These are phyloP conservation scores for Blastocystis sp. DNA, from an alignment of 352 stramenopile genomes.

Conservation along the genomic window DNA sequence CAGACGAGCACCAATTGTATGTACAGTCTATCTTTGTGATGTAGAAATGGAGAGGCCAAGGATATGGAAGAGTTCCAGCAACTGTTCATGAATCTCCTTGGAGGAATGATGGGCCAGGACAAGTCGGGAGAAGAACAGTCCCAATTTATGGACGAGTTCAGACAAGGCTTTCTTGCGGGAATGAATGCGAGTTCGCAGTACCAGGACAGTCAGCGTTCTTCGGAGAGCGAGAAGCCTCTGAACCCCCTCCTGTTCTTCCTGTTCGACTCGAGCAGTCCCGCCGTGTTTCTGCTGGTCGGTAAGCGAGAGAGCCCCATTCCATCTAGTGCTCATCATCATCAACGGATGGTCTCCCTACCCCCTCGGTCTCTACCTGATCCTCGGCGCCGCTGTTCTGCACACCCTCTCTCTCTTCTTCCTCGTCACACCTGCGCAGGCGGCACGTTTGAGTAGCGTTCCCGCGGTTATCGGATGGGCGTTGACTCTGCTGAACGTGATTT, in stretches of 20 bases:
- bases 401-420: background rate
- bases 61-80: constrained; percentile 13
- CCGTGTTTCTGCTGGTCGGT: background rate
- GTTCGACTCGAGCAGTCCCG: background rate
- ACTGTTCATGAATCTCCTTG: background rate
- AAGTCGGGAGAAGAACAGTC: background rate
- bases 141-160: background rate
- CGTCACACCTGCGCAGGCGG: background rate
- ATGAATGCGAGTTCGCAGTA: background rate
- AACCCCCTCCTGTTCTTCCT: background rate
- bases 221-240: background rate
- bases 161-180: background rate
- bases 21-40: background rate
- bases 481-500: constrained; percentile 4
- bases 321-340: background rate
- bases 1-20: background rate
- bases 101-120: background rate
- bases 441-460: background rate
- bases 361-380: background rate
- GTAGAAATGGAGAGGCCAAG: background rate
- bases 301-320: background rate
- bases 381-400: background rate
- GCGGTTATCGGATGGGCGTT: background rate
- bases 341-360: background rate
- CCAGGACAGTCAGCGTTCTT: background rate